Conservation (phyloP, 352 stramenopile species). For the Phytophthora capsici region DNA sequence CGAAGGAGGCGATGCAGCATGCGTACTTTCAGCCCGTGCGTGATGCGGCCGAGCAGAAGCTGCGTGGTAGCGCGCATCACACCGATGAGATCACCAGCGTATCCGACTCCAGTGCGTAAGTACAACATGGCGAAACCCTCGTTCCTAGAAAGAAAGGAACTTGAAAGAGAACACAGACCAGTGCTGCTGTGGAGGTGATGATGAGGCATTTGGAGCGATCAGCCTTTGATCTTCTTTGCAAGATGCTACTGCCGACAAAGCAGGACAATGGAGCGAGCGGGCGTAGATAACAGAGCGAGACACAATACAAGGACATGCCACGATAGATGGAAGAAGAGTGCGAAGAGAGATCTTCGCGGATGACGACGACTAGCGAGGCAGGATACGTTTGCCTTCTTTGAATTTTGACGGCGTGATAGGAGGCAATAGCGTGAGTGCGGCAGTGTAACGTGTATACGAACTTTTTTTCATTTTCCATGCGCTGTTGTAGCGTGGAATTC, state of each 20-base stretch:
- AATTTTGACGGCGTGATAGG: constrained; percentile 43
- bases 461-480: constrained; percentile 25
- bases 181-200: constrained; percentile 10
- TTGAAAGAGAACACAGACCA: constrained; percentile 22
- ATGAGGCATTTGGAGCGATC: constrained; percentile 24
- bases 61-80: constrained; percentile 54
- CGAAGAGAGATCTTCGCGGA: constrained; percentile 25
- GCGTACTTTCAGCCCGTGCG: constrained; percentile 97
- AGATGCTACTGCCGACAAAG: constrained; percentile 23
- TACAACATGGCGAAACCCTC: constrained; percentile 22
- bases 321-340: constrained; percentile 20
- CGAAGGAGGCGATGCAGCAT: constrained; percentile 98
- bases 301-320: constrained; percentile 44
- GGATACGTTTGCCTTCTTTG: constrained; percentile 36
- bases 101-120: constrained; percentile 79
- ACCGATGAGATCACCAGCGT: constrained; percentile 78
- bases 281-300: constrained; percentile 42
- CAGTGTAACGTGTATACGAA: constrained; percentile 44
- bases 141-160: constrained; percentile 17
- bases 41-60: constrained; percentile 77
- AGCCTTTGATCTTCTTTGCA: constrained; percentile 19
- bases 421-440: constrained; percentile 38
- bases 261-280: constrained; percentile 19
- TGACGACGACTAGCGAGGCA: constrained; percentile 32
- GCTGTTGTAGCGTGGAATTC: neutral